These are phyloP conservation scores for Gardenia jasminoides DNA, from an alignment of 257 asterid species.

Conservation along the genomic window DNA sequence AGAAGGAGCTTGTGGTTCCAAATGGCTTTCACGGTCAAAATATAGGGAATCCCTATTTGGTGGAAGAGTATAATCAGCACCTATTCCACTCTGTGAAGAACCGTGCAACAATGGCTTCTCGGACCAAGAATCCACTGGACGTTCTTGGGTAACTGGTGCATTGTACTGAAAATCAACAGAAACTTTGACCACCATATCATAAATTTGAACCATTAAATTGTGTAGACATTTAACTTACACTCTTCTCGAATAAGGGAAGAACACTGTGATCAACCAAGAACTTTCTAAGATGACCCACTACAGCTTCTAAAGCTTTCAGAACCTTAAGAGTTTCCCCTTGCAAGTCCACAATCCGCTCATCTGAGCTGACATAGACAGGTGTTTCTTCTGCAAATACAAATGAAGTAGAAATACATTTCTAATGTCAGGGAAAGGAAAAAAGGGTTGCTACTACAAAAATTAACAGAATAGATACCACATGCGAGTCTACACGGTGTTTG, in stretches of 20 bases:
- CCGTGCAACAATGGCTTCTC: slow-evolving; percentile 45
- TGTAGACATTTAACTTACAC: slow-evolving; percentile 40
- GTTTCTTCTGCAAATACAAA: slow-evolving; percentile 50
- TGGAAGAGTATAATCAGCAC: slow-evolving; percentile 50
- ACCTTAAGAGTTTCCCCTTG: slow-evolving; percentile 83
- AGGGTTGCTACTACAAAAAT: neutral
- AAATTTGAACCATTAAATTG: slow-evolving; percentile 7
- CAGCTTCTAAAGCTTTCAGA: slow-evolving; percentile 73
- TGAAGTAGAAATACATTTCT: neutral
- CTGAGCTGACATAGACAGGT: slow-evolving; percentile 69
- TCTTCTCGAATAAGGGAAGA: slow-evolving; percentile 78
- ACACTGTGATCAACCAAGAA: slow-evolving; percentile 82
- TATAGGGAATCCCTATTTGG: slow-evolving; percentile 52
- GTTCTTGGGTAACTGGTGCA: slow-evolving; percentile 54
- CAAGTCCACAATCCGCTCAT: slow-evolving; percentile 79
- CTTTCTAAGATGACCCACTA: slow-evolving; percentile 71
- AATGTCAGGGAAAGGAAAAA: neutral
- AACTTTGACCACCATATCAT: slow-evolving; percentile 5
- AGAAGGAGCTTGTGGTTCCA: slow-evolving; percentile 46
- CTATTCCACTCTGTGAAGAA: slow-evolving; percentile 42
- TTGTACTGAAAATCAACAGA: slow-evolving; percentile 45
- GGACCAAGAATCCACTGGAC: slow-evolving; percentile 55
- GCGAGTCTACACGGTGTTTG: neutral
- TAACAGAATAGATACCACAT: neutral
- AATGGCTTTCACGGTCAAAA: slow-evolving; percentile 52